Percentiles rank a stretch among this genome's conserved stretches.
Evolutionary conservation across 1,284 basidiomycete species (phyloP).

Genomic region (Ustilago trichophora): DNA sequence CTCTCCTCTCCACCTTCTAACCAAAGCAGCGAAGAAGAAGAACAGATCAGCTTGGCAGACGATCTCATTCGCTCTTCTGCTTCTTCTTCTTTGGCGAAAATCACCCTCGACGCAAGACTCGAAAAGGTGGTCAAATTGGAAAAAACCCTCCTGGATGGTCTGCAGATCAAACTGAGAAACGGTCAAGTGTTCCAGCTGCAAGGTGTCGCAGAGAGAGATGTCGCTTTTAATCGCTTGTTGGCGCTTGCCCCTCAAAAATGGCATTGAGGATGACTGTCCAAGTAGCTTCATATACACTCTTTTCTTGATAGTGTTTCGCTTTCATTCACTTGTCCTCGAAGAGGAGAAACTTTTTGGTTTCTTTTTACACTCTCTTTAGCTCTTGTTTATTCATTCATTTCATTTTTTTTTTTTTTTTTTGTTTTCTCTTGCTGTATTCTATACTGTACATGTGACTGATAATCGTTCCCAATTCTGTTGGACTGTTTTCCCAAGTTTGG

Average conservation of each 20-base stretch:
- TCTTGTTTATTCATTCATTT: no score
- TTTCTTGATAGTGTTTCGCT: neutral
- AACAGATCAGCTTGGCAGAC: conserved; percentile 4
- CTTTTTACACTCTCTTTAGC: no score
- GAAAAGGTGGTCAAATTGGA: conserved; percentile 23
- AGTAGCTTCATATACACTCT: neutral
- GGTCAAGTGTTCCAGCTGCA: conserved; percentile 14
- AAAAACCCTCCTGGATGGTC: neutral
- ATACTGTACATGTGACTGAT: no score
- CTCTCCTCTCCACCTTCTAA: conserved; percentile 4
- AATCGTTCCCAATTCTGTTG: no score
- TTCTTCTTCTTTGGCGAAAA: no score
- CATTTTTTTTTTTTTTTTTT: no score
- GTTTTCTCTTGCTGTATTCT: no score
- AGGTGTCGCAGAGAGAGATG: conserved; percentile 15
- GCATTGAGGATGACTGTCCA: no score
- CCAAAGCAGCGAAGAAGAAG: neutral
- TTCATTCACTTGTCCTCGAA: no score
- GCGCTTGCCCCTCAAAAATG: conserved; percentile 37
- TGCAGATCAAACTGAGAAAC: conserved; percentile 27
- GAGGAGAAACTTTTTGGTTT: no score
- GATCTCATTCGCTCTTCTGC: conserved; percentile 11
- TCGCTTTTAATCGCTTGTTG: conserved; percentile 29
- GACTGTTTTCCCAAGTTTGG: no score
- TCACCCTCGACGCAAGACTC: conserved; percentile 23